phyloP scores from a whole-genome alignment of 1,284 basidiomycete genomes.

The Leccinum subrobustum region DNA sequence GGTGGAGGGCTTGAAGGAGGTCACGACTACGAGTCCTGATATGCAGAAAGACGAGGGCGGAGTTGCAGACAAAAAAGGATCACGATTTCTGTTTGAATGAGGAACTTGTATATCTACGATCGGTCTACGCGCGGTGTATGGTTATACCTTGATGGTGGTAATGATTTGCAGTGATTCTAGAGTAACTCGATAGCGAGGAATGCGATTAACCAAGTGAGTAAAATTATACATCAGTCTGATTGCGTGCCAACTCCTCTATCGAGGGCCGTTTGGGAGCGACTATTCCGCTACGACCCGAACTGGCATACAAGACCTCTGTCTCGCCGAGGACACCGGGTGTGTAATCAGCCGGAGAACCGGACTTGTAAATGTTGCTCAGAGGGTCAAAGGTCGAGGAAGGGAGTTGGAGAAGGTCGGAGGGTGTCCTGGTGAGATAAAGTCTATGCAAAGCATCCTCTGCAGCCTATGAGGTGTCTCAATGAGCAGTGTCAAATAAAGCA shows the following conservation, averaged over 20 bases:
- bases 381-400: conserved; percentile 61
- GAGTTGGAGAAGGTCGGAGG: conserved; percentile 61
- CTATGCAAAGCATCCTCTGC: conserved; percentile 83
- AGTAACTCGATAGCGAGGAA: conserved; percentile 12
- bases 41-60: neutral
- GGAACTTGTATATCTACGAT: neutral
- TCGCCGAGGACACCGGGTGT: conserved; percentile 53
- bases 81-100: neutral
- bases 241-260: conserved; percentile 20
- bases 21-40: conserved; percentile 1
- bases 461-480: conserved; percentile 46
- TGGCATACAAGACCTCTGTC: conserved; percentile 67
- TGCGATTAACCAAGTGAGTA: conserved; percentile 30
- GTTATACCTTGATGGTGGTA: neutral
- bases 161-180: neutral
- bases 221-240: conserved; percentile 28
- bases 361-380: conserved; percentile 27
- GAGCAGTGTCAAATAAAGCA: neutral
- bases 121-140: neutral
- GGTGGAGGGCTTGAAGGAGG: conserved; percentile 5
- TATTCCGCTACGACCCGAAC: conserved; percentile 48
- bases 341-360: conserved; percentile 42
- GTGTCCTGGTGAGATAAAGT: conserved; percentile 76
- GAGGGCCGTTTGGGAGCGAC: conserved; percentile 30
- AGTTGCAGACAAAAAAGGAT: neutral